Percentiles rank a stretch among this genome's conserved stretches.
Evolutionary conservation across 306 rosid species (phyloP).

Genomic region (Prinsepia uniflora): DNA sequence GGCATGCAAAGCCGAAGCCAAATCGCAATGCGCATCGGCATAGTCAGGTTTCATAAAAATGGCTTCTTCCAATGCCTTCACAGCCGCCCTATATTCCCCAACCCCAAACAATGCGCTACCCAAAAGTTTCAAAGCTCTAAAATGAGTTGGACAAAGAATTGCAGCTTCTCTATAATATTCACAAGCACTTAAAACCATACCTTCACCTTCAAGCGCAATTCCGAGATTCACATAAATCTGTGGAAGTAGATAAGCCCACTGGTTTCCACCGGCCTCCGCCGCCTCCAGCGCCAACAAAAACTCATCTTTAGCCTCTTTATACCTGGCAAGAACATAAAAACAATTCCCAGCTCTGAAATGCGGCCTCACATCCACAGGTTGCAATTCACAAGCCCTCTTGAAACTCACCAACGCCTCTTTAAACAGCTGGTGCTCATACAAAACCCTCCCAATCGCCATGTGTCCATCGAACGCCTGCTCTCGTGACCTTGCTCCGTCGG

Average conservation of each 20-base stretch:
- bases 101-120: slow-evolving; percentile 98
- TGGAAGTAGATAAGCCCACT: slow-evolving; percentile 95
- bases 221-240: slow-evolving; percentile 96
- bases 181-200: slow-evolving; percentile 98
- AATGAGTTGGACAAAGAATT: slow-evolving; percentile 93
- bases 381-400: slow-evolving; percentile 91
- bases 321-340: slow-evolving; percentile 64
- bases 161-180: slow-evolving; percentile 99
- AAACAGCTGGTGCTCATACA: slow-evolving; percentile 85
- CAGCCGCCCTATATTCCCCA: slow-evolving; percentile 94
- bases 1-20: slow-evolving; percentile 96
- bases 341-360: slow-evolving; percentile 97
- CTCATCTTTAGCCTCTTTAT: slow-evolving; percentile 84
- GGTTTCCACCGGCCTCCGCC: slow-evolving; percentile 92
- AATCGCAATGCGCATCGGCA: slow-evolving; percentile 95
- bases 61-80: slow-evolving; percentile 91
- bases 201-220: slow-evolving; percentile 95
- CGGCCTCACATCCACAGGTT: slow-evolving; percentile 91
- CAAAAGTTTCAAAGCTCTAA: slow-evolving; percentile 90
- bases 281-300: slow-evolving; percentile 82
- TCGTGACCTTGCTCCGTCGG: slow-evolving; percentile 83
- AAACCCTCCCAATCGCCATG: slow-evolving; percentile 94
- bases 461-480: slow-evolving; percentile 98
- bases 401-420: slow-evolving; percentile 86
- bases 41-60: slow-evolving; percentile 93